Conservation (phyloP, 1,139 yeast genomes). For the Kodamaea sp. region DNA sequence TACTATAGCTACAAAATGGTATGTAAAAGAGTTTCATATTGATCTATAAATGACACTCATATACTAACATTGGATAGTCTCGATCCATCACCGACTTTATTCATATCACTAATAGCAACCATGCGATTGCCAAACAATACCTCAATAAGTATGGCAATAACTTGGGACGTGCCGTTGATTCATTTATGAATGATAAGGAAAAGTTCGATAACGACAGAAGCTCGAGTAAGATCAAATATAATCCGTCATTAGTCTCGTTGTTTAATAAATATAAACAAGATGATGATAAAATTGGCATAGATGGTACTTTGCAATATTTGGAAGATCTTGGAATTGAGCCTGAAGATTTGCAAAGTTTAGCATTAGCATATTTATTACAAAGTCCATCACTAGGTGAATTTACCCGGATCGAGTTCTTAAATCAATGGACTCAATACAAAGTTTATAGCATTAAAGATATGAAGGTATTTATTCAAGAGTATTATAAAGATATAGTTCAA, state of each 20-base stretch:
- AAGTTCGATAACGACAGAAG: background rate
- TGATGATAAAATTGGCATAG: constrained; percentile 49
- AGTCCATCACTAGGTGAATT: constrained; percentile 68
- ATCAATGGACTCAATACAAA: constrained; percentile 49
- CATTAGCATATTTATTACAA: constrained; percentile 64
- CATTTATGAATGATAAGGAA: constrained; percentile 17
- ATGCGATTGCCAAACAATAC: constrained; percentile 24
- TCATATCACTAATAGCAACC: constrained; percentile 29
- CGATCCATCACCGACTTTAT: constrained; percentile 14
- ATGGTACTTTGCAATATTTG: constrained; percentile 70
- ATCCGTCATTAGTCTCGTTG: constrained; percentile 18
- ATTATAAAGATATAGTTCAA: constrained; percentile 37
- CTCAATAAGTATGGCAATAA: constrained; percentile 26
- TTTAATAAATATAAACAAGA: constrained; percentile 33
- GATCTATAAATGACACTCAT: background rate
- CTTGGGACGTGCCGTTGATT: constrained; percentile 29
- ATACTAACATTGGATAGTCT: too few species aligned
- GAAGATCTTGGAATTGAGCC: constrained; percentile 65
- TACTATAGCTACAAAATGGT: constrained; percentile 4
- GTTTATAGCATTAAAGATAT: constrained; percentile 45
- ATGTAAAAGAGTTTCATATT: constrained; percentile 4
- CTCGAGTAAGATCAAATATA: constrained; percentile 12
- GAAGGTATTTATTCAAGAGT: constrained; percentile 39
- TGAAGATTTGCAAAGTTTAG: constrained; percentile 68
- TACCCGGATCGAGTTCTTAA: constrained; percentile 43